phyloP scores from a whole-genome alignment of 805 yeast genomes.

The Brettanomyces custersianus region DNA sequence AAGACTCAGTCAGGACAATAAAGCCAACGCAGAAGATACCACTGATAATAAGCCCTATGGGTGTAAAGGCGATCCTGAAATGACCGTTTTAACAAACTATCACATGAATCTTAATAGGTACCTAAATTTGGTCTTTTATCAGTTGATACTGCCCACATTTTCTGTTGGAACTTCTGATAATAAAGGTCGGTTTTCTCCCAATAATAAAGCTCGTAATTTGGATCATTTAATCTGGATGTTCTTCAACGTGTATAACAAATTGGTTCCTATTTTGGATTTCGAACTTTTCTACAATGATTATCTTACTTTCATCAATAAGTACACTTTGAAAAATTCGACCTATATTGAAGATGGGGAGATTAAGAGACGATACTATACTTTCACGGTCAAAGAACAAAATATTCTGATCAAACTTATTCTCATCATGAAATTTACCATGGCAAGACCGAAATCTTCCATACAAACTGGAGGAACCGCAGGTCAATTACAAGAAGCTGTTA shows the following conservation, averaged over 20 bases:
- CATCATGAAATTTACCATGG: constrained; percentile 40
- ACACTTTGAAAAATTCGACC: constrained; percentile 21
- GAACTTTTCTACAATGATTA: constrained; percentile 44
- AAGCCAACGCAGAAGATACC: neutral
- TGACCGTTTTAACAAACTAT: constrained; percentile 20
- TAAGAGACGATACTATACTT: constrained; percentile 27
- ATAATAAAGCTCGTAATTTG: constrained; percentile 21
- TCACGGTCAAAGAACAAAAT: constrained; percentile 23
- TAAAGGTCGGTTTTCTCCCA: neutral
- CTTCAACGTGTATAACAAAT: constrained; percentile 43
- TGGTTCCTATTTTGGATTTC: constrained; percentile 47
- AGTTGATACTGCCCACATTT: constrained; percentile 25
- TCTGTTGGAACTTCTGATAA: constrained; percentile 3
- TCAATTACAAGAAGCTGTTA: constrained; percentile 25
- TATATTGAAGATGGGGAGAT: constrained; percentile 35
- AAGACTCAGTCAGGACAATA: neutral
- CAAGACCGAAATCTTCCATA: constrained; percentile 26
- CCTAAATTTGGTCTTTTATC: constrained; percentile 24
- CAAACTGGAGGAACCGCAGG: constrained; percentile 21
- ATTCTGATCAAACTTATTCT: constrained; percentile 43
- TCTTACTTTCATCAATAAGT: constrained; percentile 36
- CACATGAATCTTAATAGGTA: constrained; percentile 29
- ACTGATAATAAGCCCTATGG: neutral
- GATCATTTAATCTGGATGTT: constrained; percentile 41
- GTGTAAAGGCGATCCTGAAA: constrained; percentile 9